These are phyloP conservation scores for Hamamelis virginiana DNA, from an alignment of 164 flowering plant species.

Conservation along the genomic window DNA sequence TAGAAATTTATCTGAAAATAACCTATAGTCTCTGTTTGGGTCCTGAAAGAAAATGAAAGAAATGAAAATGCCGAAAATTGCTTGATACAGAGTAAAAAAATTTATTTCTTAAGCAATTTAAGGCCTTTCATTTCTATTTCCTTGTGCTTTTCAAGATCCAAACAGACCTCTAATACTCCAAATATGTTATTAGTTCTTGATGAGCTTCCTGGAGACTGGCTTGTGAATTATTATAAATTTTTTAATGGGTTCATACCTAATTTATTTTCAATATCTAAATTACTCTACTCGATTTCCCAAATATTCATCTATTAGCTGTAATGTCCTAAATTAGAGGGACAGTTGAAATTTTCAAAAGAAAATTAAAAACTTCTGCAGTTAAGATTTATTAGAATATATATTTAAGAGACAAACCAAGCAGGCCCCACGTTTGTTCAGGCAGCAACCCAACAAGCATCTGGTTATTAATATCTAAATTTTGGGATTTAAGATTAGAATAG, in stretches of 20 bases:
- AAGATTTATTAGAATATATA: constrained; percentile 13
- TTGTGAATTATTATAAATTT: neutral
- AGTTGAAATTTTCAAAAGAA: constrained; percentile 7
- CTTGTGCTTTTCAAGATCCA: no score
- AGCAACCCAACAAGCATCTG: constrained; percentile 14
- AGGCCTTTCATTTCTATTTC: no score
- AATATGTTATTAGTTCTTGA: neutral
- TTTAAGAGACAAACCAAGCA: constrained; percentile 23
- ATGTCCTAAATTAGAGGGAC: constrained; percentile 29
- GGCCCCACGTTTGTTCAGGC: constrained; percentile 25
- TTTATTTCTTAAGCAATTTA: no score
- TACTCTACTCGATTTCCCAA: constrained; percentile 18
- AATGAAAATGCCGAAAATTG: no score
- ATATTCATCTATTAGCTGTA: constrained; percentile 28
- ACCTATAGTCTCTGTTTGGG: no score
- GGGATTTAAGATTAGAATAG: neutral
- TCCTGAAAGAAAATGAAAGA: no score
- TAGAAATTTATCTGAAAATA: no score
- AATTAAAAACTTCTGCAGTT: constrained; percentile 4
- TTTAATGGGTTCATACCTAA: neutral
- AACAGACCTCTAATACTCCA: neutral
- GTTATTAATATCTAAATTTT: constrained; percentile 6
- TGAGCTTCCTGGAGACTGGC: constrained; percentile 15
- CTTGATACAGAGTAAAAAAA: no score
- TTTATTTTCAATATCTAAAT: no score